phyloP scores from a whole-genome alignment of 202 grass and related monocot species.

The Digitaria exilis region DNA sequence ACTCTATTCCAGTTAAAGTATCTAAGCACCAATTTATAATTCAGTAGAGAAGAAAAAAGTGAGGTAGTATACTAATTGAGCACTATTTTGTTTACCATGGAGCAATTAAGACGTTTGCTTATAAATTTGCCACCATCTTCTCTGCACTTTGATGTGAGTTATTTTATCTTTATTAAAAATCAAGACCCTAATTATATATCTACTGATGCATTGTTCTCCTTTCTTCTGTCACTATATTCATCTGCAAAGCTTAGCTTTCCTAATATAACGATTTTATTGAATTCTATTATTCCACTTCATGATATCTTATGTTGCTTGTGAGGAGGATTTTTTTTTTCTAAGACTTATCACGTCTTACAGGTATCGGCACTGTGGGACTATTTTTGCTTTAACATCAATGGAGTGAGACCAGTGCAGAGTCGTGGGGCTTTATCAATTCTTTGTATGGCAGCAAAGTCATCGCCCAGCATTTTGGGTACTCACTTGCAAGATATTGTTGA shows the following conservation, averaged over 20 bases:
- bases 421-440: conserved; percentile 87
- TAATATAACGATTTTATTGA: conserved; percentile 2
- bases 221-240: neutral
- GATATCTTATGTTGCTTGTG: conserved; percentile 10
- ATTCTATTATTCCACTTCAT: conserved; percentile 14
- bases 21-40: no score
- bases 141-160: neutral
- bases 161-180: neutral
- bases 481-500: conserved; percentile 97
- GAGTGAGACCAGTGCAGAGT: conserved; percentile 71
- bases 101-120: neutral
- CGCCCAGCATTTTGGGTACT: conserved; percentile 69
- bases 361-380: conserved; percentile 87
- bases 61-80: neutral
- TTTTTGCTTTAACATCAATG: conserved; percentile 87
- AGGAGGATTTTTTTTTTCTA: conserved; percentile 17
- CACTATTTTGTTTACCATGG: conserved; percentile 9
- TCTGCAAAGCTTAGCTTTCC: conserved; percentile 16
- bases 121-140: neutral
- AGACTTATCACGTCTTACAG: conserved; percentile 27
- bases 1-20: no score
- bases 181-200: neutral
- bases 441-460: conserved; percentile 95
- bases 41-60: no score
- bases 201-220: neutral